Conservation (phyloP, 2,329 filamentous ascomycete genomes). For the Claviceps monticola region DNA sequence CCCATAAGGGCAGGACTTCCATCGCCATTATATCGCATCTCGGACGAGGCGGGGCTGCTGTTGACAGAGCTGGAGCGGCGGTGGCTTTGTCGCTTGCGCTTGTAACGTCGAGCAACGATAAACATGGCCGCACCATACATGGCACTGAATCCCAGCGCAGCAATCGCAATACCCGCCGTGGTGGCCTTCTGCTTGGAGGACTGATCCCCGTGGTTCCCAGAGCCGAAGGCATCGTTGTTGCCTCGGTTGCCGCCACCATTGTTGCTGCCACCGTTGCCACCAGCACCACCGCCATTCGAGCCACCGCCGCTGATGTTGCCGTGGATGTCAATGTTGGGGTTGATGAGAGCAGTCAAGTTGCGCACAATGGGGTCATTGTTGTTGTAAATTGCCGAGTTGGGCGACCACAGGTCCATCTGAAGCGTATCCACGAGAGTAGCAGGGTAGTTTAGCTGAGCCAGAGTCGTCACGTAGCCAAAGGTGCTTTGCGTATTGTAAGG, state of each 20-base stretch:
- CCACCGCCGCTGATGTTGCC: slow-evolving; percentile 24
- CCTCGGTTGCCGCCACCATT: slow-evolving; percentile 21
- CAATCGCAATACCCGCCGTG: slow-evolving; percentile 57
- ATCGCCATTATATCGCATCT: slow-evolving; percentile 36
- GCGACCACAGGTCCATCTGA: slow-evolving; percentile 53
- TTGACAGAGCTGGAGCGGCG: slow-evolving; percentile 62
- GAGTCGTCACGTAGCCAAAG: slow-evolving; percentile 69
- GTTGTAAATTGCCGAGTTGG: slow-evolving; percentile 62
- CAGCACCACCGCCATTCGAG: slow-evolving; percentile 17
- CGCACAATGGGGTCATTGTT: slow-evolving; percentile 51
- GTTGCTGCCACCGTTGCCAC: slow-evolving; percentile 10
- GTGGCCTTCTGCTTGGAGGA: slow-evolving; percentile 48
- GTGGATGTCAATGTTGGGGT: slow-evolving; percentile 50
- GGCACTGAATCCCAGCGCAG: slow-evolving; percentile 62
- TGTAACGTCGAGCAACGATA: slow-evolving; percentile 78
- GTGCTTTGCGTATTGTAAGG: slow-evolving; percentile 59
- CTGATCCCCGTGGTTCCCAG: slow-evolving; percentile 30
- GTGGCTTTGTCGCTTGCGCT: slow-evolving; percentile 68
- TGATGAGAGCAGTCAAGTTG: slow-evolving; percentile 67
- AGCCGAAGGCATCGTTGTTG: slow-evolving; percentile 27
- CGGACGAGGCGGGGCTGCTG: slow-evolving; percentile 29
- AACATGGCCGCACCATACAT: slow-evolving; percentile 95
- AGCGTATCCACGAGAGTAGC: slow-evolving; percentile 53
- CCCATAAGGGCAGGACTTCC: slow-evolving; percentile 55
- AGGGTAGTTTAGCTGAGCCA: slow-evolving; percentile 57